Evolutionary conservation across 257 asterid genomes (phyloP).

Genomic region (Lavandula angustifolia): DNA sequence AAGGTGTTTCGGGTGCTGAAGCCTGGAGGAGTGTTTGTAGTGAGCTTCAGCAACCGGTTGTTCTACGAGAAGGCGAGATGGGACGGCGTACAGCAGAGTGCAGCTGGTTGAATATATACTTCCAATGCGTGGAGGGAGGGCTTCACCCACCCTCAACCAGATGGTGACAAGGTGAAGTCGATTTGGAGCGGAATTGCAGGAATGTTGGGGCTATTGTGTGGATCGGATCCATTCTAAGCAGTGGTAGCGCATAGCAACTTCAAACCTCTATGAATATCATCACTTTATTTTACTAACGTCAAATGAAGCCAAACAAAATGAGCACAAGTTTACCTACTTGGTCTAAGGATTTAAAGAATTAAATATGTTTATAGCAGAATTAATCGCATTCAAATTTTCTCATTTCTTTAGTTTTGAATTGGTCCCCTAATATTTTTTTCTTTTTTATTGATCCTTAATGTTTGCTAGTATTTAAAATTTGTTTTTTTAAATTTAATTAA

Average conservation of each 20-base stretch:
- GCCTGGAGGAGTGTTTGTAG: conserved; percentile 77
- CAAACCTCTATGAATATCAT: conserved; percentile 51
- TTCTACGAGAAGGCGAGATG: conserved; percentile 87
- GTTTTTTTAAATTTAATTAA: too few relatives aligned
- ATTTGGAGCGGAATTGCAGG: conserved; percentile 41
- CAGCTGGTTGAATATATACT: conserved; percentile 72
- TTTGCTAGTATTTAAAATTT: too few relatives aligned
- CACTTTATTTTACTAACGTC: too few relatives aligned
- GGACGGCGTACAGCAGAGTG: conserved; percentile 54
- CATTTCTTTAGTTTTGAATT: too few relatives aligned
- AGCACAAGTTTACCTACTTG: too few relatives aligned
- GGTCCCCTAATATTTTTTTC: too few relatives aligned
- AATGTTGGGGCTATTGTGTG: conserved; percentile 45
- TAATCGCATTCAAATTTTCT: too few relatives aligned
- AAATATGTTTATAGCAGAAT: too few relatives aligned
- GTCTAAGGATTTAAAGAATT: too few relatives aligned
- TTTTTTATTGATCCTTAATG: too few relatives aligned
- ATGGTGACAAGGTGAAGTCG: conserved; percentile 29
- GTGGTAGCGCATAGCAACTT: conserved; percentile 69
- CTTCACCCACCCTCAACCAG: conserved; percentile 52
- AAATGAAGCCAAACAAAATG: too few relatives aligned
- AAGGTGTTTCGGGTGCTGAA: conserved; percentile 60
- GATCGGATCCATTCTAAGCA: conserved; percentile 81
- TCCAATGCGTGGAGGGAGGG: conserved; percentile 74
- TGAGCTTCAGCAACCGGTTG: conserved; percentile 73